A percentile compares a stretch with the other conserved stretches of the same genome.
phyloP scores from a whole-genome alignment of 73 alveolate species.

The Paramecium primaurelia region DNA sequence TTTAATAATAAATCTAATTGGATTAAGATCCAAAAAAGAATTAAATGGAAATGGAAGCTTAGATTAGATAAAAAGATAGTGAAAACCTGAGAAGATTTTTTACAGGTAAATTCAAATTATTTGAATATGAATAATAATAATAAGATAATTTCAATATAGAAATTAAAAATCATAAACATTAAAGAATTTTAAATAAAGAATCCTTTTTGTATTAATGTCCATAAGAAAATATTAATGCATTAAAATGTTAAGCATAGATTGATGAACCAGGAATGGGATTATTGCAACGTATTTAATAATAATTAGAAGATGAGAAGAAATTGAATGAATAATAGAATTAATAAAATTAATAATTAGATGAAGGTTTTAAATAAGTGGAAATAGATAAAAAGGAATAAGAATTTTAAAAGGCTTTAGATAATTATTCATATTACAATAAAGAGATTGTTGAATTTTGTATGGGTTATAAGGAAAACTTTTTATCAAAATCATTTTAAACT shows the following conservation, averaged over 20 bases:
- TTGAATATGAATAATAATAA: neutral
- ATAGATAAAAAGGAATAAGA: neutral
- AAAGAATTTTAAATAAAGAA: neutral
- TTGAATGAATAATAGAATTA: neutral
- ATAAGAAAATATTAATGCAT: neutral
- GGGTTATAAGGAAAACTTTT: neutral
- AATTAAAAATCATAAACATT: neutral
- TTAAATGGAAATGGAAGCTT: slow-evolving; percentile 1
- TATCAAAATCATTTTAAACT: neutral
- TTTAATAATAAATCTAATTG: neutral
- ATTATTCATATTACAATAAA: slow-evolving; percentile 6
- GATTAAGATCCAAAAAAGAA: neutral
- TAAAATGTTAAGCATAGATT: neutral
- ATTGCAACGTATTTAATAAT: neutral
- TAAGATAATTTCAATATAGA: neutral
- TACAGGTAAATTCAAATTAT: neutral
- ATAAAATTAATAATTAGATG: neutral
- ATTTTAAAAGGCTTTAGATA: neutral
- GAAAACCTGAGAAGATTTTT: neutral
- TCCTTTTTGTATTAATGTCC: neutral
- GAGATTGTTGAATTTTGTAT: slow-evolving; percentile 29
- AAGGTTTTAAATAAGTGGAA: neutral
- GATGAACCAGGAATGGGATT: slow-evolving; percentile 4
- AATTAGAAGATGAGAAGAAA: slow-evolving; percentile 21
- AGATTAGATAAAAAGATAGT: neutral